These are phyloP conservation scores for Aeschynomene evenia DNA, from an alignment of 306 rosid genomes.

Conservation along the genomic window DNA sequence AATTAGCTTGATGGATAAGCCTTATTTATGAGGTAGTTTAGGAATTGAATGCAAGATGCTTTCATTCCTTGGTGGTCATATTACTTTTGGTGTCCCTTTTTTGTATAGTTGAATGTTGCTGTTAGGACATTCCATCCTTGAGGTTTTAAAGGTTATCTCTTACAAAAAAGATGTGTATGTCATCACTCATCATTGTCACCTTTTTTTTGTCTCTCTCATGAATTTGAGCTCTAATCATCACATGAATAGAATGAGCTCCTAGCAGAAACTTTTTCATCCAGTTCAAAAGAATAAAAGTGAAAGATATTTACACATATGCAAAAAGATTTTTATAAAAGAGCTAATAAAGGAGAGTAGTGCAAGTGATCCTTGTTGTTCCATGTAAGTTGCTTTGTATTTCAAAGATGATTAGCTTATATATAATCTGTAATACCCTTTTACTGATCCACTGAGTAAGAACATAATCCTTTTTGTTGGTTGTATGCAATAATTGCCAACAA, in stretches of 20 bases:
- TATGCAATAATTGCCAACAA: conserved; percentile 11
- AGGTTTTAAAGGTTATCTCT: conserved; percentile 29
- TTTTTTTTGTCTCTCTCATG: conserved; percentile 20
- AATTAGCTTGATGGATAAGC: conserved; percentile 38
- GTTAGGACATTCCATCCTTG: conserved; percentile 47
- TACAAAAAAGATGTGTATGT: conserved; percentile 32
- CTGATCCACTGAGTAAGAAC: too few species aligned
- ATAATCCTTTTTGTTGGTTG: background rate
- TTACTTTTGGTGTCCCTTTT: conserved; percentile 16
- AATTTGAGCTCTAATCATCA: background rate
- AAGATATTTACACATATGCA: background rate
- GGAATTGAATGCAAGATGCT: conserved; percentile 40
- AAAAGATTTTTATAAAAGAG: background rate
- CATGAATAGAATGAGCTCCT: background rate
- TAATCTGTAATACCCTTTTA: background rate
- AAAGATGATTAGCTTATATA: background rate
- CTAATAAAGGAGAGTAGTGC: background rate
- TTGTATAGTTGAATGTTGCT: conserved; percentile 37
- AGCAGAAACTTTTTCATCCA: background rate
- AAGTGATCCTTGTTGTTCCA: background rate
- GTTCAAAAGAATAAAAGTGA: background rate
- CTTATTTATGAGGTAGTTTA: conserved; percentile 41
- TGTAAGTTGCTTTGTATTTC: background rate
- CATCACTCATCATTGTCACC: background rate
- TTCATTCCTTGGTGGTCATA: conserved; percentile 33